Evolutionary conservation across 2,329 filamentous ascomycete genomes (phyloP).

Genomic region (Trichoderma sp.): DNA sequence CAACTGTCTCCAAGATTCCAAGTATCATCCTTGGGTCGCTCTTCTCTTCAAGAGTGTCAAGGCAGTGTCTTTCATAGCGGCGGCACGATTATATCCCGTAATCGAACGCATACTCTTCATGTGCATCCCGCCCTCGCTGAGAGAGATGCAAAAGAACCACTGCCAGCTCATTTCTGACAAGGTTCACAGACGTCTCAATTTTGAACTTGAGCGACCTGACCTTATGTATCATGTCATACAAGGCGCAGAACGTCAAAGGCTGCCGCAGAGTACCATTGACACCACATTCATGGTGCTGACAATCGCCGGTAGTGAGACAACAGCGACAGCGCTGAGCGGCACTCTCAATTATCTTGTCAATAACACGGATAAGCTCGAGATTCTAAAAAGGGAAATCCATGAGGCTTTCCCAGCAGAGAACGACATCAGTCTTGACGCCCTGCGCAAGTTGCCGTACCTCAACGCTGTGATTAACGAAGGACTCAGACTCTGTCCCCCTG

Average conservation of each 20-base stretch:
- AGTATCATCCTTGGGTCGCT: constrained; percentile 27
- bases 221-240: constrained; percentile 37
- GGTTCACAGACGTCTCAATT: constrained; percentile 30
- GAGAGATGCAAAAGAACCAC: not conserved
- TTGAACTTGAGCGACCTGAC: constrained; percentile 31
- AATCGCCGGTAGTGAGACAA: constrained; percentile 39
- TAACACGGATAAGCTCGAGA: constrained; percentile 36
- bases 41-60: constrained; percentile 25
- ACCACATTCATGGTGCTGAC: constrained; percentile 29
- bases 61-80: constrained; percentile 10
- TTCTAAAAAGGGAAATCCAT: constrained; percentile 39
- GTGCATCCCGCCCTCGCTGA: constrained; percentile 5
- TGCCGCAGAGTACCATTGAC: constrained; percentile 39
- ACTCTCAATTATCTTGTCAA: constrained; percentile 34
- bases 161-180: constrained; percentile 32
- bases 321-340: constrained; percentile 35
- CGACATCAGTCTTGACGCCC: constrained; percentile 25
- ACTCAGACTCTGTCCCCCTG: constrained; percentile 50
- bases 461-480: constrained; percentile 54
- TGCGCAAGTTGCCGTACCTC: constrained; percentile 43
- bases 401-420: constrained; percentile 17
- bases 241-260: constrained; percentile 33
- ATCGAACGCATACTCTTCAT: constrained; percentile 15
- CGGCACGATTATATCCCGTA: constrained; percentile 16
- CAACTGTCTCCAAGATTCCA: constrained; percentile 23